Base-by-base conservation (phyloP, 805 yeast genomes). In the Suhomyces tanzawaensis region DNA sequence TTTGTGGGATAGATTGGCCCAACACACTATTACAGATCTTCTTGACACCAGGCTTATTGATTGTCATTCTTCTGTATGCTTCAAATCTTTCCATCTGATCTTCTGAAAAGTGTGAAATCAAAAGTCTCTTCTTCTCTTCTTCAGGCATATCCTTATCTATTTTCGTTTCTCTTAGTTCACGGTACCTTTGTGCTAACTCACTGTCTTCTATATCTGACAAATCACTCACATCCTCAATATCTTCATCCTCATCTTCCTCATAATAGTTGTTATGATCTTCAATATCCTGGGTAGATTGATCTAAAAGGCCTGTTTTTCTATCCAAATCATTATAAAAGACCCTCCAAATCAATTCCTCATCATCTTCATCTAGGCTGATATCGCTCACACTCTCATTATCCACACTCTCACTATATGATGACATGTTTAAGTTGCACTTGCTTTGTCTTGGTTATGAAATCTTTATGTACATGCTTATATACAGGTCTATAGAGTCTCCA, bases 21-120 rank as follows among this genome's bases (percentile, higher is more conserved):
- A 87, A 66, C 0, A 85, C 83, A 19, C 84, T 76, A 49, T 83
- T 81, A 9, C 95, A 90, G 17, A 89, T 66, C 56, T 85, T 85
- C 58, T 84, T 85, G 7, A 91, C 84, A 3, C 90, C 85, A 3
- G 81, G 75, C 44, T 83, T 80, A 44, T 68, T 69, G 9, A 69
- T 55, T 3, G 65, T 66, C 28, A 95, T 82, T 48, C 98, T 71
- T 47, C 96, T 74, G 60, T 81, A 89, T 16, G 84, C 85, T 57
- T 89, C 96, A 59, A 88, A 91, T 36, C 96, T 64, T 40, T 82
- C 81, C 81, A 85, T 81, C 55, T 91, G 97, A 19, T 81, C 85
- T n/a, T 76, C 77, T 46, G 84, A 83, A 57, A 91, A 77, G 46
- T 81, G 78, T 15, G 86, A 77, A 41, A 89, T 74, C 45, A 90